Percentiles rank a stretch among this genome's conserved stretches.
These are phyloP conservation scores for Henningerozyma blattae DNA, from an alignment of 805 yeast genomes.

Conservation along the genomic window DNA sequence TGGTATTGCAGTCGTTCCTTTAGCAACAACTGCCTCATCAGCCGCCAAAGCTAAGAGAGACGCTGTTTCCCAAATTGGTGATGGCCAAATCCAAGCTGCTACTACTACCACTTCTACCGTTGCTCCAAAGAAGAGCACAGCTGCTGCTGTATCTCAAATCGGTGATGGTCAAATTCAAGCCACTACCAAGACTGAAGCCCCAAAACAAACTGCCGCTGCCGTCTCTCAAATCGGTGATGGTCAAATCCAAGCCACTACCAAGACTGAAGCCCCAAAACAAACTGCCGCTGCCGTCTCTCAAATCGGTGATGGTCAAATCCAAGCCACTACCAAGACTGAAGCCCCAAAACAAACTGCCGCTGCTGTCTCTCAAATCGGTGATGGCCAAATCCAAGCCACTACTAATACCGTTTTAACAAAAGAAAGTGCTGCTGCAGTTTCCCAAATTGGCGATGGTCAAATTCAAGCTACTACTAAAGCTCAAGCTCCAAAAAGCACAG, in stretches of 20 bases:
- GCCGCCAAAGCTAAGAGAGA: conserved; percentile 26
- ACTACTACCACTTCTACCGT: conserved; percentile 7
- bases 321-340: conserved; percentile 9
- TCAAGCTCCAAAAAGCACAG: conserved; percentile 27
- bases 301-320: conserved; percentile 51
- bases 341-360: conserved; percentile 22
- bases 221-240: conserved; percentile 36
- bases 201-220: conserved; percentile 23
- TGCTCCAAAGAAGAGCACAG: conserved; percentile 9
- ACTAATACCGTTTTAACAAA: conserved; percentile 28
- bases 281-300: conserved; percentile 23
- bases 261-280: conserved; percentile 14
- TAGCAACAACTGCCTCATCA: conserved; percentile 25
- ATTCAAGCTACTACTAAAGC: conserved; percentile 28
- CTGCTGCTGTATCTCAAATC: conserved; percentile 34
- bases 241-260: conserved; percentile 23
- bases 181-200: conserved; percentile 19
- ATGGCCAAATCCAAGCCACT: conserved; percentile 28
- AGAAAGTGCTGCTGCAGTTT: conserved; percentile 22
- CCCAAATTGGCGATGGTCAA: conserved; percentile 35
- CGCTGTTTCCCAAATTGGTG: conserved; percentile 44
- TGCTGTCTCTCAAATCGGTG: conserved; percentile 32
- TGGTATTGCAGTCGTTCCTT: conserved; percentile 55
- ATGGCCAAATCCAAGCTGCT: conserved; percentile 37
- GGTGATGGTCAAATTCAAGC: conserved; percentile 33